Evolutionary conservation across 2,329 filamentous ascomycete species (phyloP).

Genomic region (Hymenotorrendiella dingleyae): DNA sequence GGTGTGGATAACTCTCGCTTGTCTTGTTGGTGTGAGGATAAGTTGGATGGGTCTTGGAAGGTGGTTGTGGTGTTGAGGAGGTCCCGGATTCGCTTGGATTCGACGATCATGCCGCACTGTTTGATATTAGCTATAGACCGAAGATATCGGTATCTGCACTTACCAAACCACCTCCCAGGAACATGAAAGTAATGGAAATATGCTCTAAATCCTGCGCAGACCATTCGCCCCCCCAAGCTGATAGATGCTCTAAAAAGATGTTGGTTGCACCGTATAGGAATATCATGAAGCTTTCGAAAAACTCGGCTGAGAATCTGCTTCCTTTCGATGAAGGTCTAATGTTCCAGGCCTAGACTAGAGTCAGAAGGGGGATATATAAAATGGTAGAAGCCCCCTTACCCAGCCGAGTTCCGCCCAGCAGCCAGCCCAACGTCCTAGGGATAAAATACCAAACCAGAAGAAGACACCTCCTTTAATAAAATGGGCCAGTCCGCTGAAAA

Average conservation of each 20-base stretch:
- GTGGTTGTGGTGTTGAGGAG: constrained; percentile 49
- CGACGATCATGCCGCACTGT: constrained; percentile 76
- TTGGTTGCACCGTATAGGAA: constrained; percentile 86
- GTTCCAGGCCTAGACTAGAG: constrained; percentile 69
- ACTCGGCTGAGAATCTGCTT: constrained; percentile 72
- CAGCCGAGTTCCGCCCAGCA: constrained; percentile 87
- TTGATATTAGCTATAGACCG: constrained; percentile 3
- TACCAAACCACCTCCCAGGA: constrained; percentile 85
- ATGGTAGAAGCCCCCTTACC: constrained; percentile 38
- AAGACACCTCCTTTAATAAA: constrained; percentile 94
- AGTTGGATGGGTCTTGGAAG: constrained; percentile 45
- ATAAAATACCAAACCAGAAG: constrained; percentile 86
- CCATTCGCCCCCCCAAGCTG: constrained; percentile 66
- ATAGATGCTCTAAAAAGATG: constrained; percentile 86
- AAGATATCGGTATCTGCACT: constrained; percentile 32
- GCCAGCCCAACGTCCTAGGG: constrained; percentile 82
- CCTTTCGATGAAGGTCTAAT: constrained; percentile 61
- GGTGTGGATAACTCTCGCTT: constrained; percentile 50
- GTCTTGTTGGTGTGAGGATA: constrained; percentile 33
- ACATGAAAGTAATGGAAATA: constrained; percentile 85
- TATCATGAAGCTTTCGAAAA: constrained; percentile 83
- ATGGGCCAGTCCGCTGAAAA: constrained; percentile 83
- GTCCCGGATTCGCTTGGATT: constrained; percentile 64
- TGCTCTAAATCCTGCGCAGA: constrained; percentile 81
- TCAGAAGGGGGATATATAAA: constrained; percentile 3